Percentiles rank a stretch among this genome's conserved stretches.
Conservation (phyloP, 352 stramenopile genomes). For the Phytophthora vignae region DNA sequence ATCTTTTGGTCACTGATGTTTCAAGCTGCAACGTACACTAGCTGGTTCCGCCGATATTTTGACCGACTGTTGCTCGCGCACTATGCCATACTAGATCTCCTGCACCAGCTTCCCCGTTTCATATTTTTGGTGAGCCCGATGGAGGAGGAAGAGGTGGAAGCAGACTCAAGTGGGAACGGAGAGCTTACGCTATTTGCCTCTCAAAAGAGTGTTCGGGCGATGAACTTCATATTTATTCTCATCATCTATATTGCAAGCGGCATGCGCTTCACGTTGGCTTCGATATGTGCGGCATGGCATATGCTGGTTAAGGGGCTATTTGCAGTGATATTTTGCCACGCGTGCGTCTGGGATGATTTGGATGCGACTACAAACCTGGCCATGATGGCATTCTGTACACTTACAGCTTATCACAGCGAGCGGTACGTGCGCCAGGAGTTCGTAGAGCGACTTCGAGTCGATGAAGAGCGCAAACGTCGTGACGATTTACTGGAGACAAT, state of each 20-base stretch:
- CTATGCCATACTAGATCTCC: constrained; percentile 60
- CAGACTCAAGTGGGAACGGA: constrained; percentile 10
- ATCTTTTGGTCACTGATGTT: constrained; percentile 54
- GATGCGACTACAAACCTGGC: constrained; percentile 59
- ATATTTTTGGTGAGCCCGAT: constrained; percentile 47
- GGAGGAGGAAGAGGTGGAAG: constrained; percentile 36
- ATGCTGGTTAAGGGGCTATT: constrained; percentile 58
- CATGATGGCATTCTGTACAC: constrained; percentile 72
- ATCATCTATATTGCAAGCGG: constrained; percentile 70
- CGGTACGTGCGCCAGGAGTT: constrained; percentile 73
- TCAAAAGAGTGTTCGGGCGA: constrained; percentile 63
- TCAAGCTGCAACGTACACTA: constrained; percentile 48
- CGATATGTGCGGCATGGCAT: constrained; percentile 55
- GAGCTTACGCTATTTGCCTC: constrained; percentile 57
- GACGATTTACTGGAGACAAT: constrained; percentile 81
- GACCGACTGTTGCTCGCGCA: constrained; percentile 57
- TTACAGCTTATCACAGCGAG: constrained; percentile 74
- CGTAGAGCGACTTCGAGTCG: constrained; percentile 63
- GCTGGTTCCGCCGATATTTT: constrained; percentile 59
- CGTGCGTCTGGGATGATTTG: constrained; percentile 57
- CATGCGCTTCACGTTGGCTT: constrained; percentile 74
- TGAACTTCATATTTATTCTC: constrained; percentile 64
- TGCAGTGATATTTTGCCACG: constrained; percentile 57
- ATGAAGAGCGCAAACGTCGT: constrained; percentile 72
- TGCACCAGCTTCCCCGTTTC: constrained; percentile 58